These are phyloP conservation scores for Kazachstania bromeliacearum DNA, from an alignment of 805 yeast species.

Conservation along the genomic window DNA sequence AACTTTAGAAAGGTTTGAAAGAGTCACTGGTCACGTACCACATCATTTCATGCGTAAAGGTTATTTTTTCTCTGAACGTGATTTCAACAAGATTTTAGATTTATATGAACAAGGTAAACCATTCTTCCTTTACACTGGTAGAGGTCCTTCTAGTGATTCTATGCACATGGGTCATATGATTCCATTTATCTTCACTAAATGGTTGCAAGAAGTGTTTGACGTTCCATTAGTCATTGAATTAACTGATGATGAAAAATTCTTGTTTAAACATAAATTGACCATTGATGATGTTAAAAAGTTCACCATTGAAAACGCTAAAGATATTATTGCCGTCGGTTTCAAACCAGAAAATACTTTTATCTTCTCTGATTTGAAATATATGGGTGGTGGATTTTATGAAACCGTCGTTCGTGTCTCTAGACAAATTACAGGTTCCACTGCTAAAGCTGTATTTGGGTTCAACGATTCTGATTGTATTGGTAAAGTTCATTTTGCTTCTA, in stretches of 20 bases:
- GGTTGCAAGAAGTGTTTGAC: slow-evolving; percentile 97
- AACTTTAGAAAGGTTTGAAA: slow-evolving; percentile 62
- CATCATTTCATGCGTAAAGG: slow-evolving; percentile 88
- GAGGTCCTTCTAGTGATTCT: slow-evolving; percentile 92
- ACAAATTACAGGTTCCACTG: slow-evolving; percentile 94
- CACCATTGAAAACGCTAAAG: slow-evolving; percentile 79
- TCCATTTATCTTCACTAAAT: slow-evolving; percentile 90
- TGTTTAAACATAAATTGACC: slow-evolving; percentile 84
- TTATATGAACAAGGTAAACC: slow-evolving; percentile 91
- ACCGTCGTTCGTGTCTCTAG: slow-evolving; percentile 87
- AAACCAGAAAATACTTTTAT: slow-evolving; percentile 91
- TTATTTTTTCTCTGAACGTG: slow-evolving; percentile 86
- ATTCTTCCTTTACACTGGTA: slow-evolving; percentile 90
- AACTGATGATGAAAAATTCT: slow-evolving; percentile 94
- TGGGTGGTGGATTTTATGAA: slow-evolving; percentile 91
- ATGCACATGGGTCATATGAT: slow-evolving; percentile 97
- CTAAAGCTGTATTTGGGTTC: slow-evolving; percentile 94
- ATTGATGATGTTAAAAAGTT: slow-evolving; percentile 79
- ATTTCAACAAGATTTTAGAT: slow-evolving; percentile 67
- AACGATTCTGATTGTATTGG: slow-evolving; percentile 93
- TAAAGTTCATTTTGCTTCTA: slow-evolving; percentile 86
- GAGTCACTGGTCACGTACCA: slow-evolving; percentile 82
- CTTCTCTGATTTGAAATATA: slow-evolving; percentile 83
- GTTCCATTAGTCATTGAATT: slow-evolving; percentile 88
- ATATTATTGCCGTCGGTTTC: slow-evolving; percentile 89